Percentiles rank a stretch among this genome's conserved stretches.
These are phyloP conservation scores for Batkoa obscura DNA, from an alignment of 371 early-diverging fungal species.

Conservation along the genomic window DNA sequence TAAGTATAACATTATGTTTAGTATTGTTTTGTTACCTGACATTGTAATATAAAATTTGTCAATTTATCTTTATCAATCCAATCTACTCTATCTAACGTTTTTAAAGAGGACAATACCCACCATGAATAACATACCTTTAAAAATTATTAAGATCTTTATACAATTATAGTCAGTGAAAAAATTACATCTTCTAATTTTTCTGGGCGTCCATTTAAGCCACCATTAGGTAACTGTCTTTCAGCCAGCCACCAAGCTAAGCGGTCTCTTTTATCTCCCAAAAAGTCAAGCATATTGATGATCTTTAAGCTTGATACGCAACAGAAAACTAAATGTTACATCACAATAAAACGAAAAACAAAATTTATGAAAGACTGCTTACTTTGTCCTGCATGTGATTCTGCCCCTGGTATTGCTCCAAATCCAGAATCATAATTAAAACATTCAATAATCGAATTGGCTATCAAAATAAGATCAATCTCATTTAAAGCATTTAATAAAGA, in stretches of 20 bases:
- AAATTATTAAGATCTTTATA: background rate
- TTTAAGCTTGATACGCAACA: conserved; percentile 83
- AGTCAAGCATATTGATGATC: conserved; percentile 41
- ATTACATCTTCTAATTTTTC: conserved; percentile 89
- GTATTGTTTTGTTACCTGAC: conserved; percentile 39
- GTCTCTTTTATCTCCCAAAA: conserved; percentile 38
- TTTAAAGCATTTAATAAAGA: conserved; percentile 51
- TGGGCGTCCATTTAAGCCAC: conserved; percentile 95
- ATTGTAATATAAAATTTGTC: conserved; percentile 54
- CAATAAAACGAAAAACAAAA: background rate
- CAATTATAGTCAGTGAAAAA: background rate
- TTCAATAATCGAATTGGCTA: conserved; percentile 50
- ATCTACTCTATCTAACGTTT: conserved; percentile 59
- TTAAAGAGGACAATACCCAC: conserved; percentile 90
- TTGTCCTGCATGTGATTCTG: conserved; percentile 92
- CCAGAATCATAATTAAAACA: conserved; percentile 97
- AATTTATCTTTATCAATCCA: conserved; percentile 77
- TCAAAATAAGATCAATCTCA: conserved; percentile 42
- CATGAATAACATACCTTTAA: conserved; percentile 89
- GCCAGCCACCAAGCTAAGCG: conserved; percentile 77
- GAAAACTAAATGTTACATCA: conserved; percentile 32
- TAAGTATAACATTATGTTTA: background rate
- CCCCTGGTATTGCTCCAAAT: conserved; percentile 80
- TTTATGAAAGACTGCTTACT: conserved; percentile 12
- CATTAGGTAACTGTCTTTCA: conserved; percentile 77